Evolutionary conservation across 495 filamentous ascomycete genomes (phyloP).

Genomic region (Pyrenula aspistea): DNA sequence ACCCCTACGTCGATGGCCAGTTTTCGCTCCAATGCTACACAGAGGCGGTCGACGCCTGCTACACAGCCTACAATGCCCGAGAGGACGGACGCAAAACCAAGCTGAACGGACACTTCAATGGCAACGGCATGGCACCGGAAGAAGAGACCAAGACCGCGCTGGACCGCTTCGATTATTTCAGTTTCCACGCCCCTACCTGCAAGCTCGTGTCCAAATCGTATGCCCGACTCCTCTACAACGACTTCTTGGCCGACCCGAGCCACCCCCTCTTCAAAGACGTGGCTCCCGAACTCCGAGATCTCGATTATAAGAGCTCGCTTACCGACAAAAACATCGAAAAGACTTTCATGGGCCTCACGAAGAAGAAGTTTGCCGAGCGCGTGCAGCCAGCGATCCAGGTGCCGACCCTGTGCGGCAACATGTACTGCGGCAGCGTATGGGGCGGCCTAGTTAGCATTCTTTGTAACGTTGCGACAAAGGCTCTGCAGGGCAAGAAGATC

Average conservation of each 20-base stretch:
- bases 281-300: conserved; percentile 68
- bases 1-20: conserved; percentile 93
- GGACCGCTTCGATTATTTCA: conserved; percentile 91
- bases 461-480: conserved; percentile 54
- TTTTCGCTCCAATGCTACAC: conserved; percentile 94
- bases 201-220: conserved; percentile 95
- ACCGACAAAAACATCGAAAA: conserved; percentile 93
- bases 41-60: conserved; percentile 88
- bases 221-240: conserved; percentile 91
- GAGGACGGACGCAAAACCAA: conserved; percentile 56
- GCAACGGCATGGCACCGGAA: conserved; percentile 40
- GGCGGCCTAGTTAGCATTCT: conserved; percentile 69
- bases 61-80: conserved; percentile 85
- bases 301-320: conserved; percentile 76
- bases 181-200: conserved; percentile 95
- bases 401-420: conserved; percentile 93
- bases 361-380: conserved; percentile 89
- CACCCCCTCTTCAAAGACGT: conserved; percentile 75
- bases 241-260: conserved; percentile 71
- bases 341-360: conserved; percentile 87
- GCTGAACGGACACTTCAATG: conserved; percentile 38
- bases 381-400: conserved; percentile 76
- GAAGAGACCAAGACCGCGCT: conserved; percentile 52
- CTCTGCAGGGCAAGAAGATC: conserved; percentile 73
- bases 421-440: conserved; percentile 96